phyloP scores from a whole-genome alignment of 257 asterid species.

The Orobanche coerulescens region DNA sequence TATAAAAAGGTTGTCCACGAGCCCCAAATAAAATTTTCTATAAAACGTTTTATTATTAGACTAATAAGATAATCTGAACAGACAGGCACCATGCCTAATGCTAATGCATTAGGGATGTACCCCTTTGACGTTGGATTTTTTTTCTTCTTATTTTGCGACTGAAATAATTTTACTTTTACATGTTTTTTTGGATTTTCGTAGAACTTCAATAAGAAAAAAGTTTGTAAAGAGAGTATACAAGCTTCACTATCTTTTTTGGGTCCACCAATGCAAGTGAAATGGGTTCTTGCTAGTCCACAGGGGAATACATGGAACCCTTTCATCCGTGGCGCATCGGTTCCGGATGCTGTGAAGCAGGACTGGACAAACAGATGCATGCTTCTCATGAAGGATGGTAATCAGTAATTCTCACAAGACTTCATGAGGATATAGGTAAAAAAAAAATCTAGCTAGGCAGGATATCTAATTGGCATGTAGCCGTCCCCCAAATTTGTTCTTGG shows the following conservation, averaged over 20 bases:
- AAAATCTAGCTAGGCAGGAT: background rate
- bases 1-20: too few relatives aligned
- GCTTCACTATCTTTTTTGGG: slow-evolving; percentile 32
- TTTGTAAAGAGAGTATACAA: slow-evolving; percentile 10
- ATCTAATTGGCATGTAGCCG: background rate
- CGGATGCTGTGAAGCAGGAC: slow-evolving; percentile 54
- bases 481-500: background rate
- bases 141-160: background rate
- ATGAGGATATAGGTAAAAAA: slow-evolving; percentile 22
- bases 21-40: too few relatives aligned
- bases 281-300: slow-evolving; percentile 58
- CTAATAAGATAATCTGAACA: too few relatives aligned
- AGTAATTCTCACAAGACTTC: slow-evolving; percentile 17
- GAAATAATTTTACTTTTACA: background rate
- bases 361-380: slow-evolving; percentile 54
- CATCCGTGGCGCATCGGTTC: slow-evolving; percentile 35
- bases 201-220: slow-evolving; percentile 32
- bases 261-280: slow-evolving; percentile 57
- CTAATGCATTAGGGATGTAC: too few relatives aligned
- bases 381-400: slow-evolving; percentile 34
- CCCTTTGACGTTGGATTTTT: background rate
- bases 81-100: too few relatives aligned
- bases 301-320: slow-evolving; percentile 66
- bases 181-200: slow-evolving; percentile 20
- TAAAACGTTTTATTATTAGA: too few relatives aligned